These are phyloP conservation scores for Cadophora malorum DNA, from an alignment of 2,329 filamentous ascomycete species.

Conservation along the genomic window DNA sequence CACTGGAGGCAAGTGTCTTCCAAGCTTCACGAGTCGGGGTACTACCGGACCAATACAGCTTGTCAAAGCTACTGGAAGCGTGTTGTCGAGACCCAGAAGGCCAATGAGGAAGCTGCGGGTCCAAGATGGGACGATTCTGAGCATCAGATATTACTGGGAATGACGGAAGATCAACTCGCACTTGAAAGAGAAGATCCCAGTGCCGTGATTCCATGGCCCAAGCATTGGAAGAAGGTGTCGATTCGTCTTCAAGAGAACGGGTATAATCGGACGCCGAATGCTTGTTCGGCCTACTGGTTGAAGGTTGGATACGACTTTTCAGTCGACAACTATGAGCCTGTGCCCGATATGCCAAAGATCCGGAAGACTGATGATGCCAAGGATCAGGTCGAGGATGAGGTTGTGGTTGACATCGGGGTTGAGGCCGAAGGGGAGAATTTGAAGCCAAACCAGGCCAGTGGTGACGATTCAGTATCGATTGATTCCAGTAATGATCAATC, in stretches of 20 bases:
- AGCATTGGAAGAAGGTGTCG: constrained; percentile 29
- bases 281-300: constrained; percentile 28
- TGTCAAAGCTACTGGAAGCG: constrained; percentile 29
- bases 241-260: constrained; percentile 22
- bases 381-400: neutral
- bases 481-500: neutral
- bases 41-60: constrained; percentile 19
- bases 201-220: constrained; percentile 24
- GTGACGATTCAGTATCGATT: neutral
- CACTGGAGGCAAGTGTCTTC: constrained; percentile 24
- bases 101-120: constrained; percentile 26
- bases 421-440: neutral
- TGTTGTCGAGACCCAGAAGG: constrained; percentile 19
- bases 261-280: constrained; percentile 20
- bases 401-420: neutral
- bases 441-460: constrained; percentile 1
- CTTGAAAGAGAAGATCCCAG: constrained; percentile 20
- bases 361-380: neutral
- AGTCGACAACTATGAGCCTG: constrained; percentile 10
- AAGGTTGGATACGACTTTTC: constrained; percentile 14
- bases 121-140: constrained; percentile 29
- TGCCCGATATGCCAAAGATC: neutral
- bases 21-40: constrained; percentile 15
- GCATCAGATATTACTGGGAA: constrained; percentile 24
- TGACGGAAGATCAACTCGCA: constrained; percentile 27